Percentiles rank a stretch among this genome's conserved stretches.
Evolutionary conservation across 495 filamentous ascomycete species (phyloP).

Genomic region (Penicillium macrosclerotiorum): DNA sequence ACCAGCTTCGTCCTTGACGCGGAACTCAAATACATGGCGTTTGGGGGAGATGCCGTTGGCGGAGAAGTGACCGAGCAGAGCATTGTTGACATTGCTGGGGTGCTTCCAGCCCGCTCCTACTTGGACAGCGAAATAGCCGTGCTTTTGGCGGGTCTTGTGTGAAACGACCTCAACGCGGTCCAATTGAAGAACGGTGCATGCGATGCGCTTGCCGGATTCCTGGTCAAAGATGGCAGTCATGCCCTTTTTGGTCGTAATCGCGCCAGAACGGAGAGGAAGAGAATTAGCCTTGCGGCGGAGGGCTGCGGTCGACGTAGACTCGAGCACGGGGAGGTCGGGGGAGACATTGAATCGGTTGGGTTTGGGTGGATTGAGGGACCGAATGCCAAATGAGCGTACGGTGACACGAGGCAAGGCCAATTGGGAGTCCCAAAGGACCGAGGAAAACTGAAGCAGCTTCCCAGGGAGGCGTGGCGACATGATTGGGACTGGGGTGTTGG

Average conservation of each 20-base stretch:
- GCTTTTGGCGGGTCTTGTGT: constrained; percentile 72
- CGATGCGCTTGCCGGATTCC: constrained; percentile 68
- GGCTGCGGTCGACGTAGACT: constrained; percentile 73
- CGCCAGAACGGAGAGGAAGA: constrained; percentile 77
- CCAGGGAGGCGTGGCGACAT: constrained; percentile 39
- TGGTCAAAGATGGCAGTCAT: constrained; percentile 88
- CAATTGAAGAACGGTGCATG: constrained; percentile 92
- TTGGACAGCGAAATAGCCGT: constrained; percentile 93
- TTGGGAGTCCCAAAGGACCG: constrained; percentile 17
- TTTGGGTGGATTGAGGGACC: constrained; percentile 49
- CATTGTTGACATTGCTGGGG: constrained; percentile 69
- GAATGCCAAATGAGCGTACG: constrained; percentile 45
- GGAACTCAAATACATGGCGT: constrained; percentile 78
- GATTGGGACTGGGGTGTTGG: constrained; percentile 10
- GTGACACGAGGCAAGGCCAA: constrained; percentile 16
- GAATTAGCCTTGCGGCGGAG: constrained; percentile 73
- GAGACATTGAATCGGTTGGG: constrained; percentile 46
- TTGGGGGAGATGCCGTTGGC: constrained; percentile 77
- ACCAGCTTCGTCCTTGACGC: constrained; percentile 68
- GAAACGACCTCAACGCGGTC: constrained; percentile 86
- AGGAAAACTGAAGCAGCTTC: constrained; percentile 34
- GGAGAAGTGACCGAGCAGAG: constrained; percentile 83
- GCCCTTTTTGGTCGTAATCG: constrained; percentile 84
- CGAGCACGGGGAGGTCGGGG: constrained; percentile 52
- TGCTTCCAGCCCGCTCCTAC: constrained; percentile 78